These are phyloP conservation scores for Mucor lusitanicus DNA, from an alignment of 371 early-diverging fungal genomes.

Conservation along the genomic window DNA sequence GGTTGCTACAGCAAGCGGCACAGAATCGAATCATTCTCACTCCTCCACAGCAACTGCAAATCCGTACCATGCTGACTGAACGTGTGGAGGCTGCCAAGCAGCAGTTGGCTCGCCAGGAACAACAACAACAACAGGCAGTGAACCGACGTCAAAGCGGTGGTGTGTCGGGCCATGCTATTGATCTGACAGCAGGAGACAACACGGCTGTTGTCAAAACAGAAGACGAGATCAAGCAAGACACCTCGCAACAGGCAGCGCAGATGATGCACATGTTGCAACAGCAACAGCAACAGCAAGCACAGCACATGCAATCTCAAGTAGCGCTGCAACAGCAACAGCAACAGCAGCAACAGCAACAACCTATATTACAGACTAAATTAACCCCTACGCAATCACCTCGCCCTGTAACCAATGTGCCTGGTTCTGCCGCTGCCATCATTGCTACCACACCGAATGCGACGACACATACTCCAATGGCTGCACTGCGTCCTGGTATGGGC, in stretches of 20 bases:
- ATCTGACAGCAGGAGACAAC: slow-evolving; percentile 12
- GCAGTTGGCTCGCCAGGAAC: slow-evolving; percentile 10
- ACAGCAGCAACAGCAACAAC: slow-evolving; percentile 15
- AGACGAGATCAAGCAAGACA: slow-evolving; percentile 2
- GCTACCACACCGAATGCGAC: not conserved
- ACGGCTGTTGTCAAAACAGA: not conserved
- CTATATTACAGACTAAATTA: not conserved
- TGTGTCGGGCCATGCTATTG: not conserved
- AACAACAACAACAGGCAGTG: not conserved
- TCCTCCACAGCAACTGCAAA: slow-evolving; percentile 31
- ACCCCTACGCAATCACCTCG: not conserved
- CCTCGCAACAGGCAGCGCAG: slow-evolving; percentile 20
- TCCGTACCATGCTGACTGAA: slow-evolving; percentile 33
- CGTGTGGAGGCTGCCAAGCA: slow-evolving; percentile 29
- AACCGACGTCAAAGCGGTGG: not conserved
- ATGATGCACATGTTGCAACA: slow-evolving; percentile 30
- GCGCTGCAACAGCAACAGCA: slow-evolving; percentile 8
- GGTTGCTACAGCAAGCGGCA: slow-evolving; percentile 40
- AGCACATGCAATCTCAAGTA: slow-evolving; percentile 15
- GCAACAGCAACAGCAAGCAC: slow-evolving; percentile 32
- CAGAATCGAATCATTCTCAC: slow-evolving; percentile 32
- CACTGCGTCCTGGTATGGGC: slow-evolving; percentile 37
- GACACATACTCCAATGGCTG: not conserved
- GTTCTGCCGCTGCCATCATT: not conserved
- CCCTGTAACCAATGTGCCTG: not conserved